phyloP scores from a whole-genome alignment of 2,329 filamentous ascomycete genomes.

The Fusarium udum region DNA sequence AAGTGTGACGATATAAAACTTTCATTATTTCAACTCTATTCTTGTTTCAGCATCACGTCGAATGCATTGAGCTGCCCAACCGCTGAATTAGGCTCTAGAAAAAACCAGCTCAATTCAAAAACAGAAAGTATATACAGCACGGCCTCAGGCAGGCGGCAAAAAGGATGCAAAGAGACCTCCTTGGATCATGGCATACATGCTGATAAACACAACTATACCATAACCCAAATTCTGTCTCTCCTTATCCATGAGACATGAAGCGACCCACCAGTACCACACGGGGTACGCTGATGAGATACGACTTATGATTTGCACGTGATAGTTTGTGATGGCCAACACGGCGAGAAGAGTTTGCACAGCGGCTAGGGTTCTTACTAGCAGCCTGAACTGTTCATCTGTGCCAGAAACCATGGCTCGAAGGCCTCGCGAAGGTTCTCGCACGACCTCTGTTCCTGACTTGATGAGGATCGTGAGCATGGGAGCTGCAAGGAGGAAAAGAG shows the following conservation, averaged over 20 bases:
- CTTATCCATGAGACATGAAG: slow-evolving; percentile 55
- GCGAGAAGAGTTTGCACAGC: slow-evolving; percentile 78
- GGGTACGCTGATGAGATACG: slow-evolving; percentile 89
- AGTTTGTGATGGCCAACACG: slow-evolving; percentile 76
- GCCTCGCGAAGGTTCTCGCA: slow-evolving; percentile 37
- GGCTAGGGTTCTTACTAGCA: slow-evolving; percentile 68
- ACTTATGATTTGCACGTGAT: slow-evolving; percentile 95
- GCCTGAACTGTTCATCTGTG: slow-evolving; percentile 24
- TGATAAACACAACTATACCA: slow-evolving; percentile 70
- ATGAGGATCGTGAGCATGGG: slow-evolving; percentile 76
- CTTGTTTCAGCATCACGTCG: neutral
- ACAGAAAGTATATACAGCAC: neutral
- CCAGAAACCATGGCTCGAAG: slow-evolving; percentile 1
- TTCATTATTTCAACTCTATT: neutral
- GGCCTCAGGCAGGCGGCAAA: slow-evolving; percentile 79
- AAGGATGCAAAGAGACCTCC: slow-evolving; percentile 88
- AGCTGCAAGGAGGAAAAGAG: slow-evolving; percentile 83
- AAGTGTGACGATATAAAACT: neutral
- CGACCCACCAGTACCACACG: slow-evolving; percentile 87
- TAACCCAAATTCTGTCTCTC: slow-evolving; percentile 47
- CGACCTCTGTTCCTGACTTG: slow-evolving; percentile 63
- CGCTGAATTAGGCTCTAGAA: neutral
- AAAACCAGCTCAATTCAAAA: neutral
- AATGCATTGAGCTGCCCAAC: neutral
- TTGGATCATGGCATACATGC: slow-evolving; percentile 86